phyloP scores from a whole-genome alignment of 495 filamentous ascomycete genomes.

The Penicillium flavigenum region DNA sequence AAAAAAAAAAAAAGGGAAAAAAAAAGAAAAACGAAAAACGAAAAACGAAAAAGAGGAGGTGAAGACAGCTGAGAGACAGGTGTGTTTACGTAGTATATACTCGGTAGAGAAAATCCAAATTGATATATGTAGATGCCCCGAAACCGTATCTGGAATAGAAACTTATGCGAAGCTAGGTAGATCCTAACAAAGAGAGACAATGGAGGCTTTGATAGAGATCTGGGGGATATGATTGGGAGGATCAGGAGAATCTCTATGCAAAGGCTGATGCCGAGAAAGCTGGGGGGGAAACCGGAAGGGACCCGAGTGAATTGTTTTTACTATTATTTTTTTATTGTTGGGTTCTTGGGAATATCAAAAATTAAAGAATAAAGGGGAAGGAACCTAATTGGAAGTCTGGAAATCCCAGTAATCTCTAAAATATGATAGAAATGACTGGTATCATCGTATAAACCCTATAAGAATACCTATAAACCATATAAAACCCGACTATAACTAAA shows the following conservation, averaged over 20 bases:
- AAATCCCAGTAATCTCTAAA: too few relatives aligned
- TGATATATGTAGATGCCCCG: neutral
- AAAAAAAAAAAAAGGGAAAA: conserved; percentile 1
- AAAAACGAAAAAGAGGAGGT: neutral
- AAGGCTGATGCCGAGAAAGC: neutral
- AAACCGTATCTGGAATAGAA: conserved; percentile 7
- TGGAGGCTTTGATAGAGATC: conserved; percentile 15
- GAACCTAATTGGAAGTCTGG: too few relatives aligned
- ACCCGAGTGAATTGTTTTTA: neutral
- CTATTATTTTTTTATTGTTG: too few relatives aligned
- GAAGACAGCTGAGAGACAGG: neutral
- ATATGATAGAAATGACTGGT: too few relatives aligned
- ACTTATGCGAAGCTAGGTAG: neutral
- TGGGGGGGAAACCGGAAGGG: neutral
- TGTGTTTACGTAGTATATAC: neutral
- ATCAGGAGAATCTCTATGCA: neutral
- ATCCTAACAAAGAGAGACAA: neutral
- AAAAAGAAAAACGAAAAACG: conserved; percentile 3
- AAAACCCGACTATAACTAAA: too few relatives aligned
- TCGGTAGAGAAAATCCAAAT: neutral
- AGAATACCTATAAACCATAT: too few relatives aligned
- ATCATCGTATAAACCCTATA: too few relatives aligned
- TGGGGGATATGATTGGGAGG: conserved; percentile 10
- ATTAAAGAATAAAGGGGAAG: too few relatives aligned
- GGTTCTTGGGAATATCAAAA: too few relatives aligned